Evolutionary conservation across 345 rosid species (phyloP).

Genomic region (Moricandia moricandioides): DNA sequence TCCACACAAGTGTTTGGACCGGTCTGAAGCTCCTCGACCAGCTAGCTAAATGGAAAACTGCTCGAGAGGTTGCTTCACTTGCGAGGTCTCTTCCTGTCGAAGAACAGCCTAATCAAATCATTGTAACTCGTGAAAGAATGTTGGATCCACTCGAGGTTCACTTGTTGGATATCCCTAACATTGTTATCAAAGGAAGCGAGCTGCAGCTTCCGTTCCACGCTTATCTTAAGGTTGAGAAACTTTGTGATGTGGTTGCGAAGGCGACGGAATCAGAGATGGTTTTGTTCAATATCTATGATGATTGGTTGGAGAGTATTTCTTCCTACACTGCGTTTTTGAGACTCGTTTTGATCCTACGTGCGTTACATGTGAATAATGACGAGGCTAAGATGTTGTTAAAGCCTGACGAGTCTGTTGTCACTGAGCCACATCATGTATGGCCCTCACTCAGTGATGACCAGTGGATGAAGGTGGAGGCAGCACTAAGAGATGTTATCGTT

Average conservation of each 20-base stretch:
- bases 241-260: constrained; percentile 78
- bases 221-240: constrained; percentile 88
- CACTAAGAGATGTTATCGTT: constrained; percentile 77
- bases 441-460: constrained; percentile 86
- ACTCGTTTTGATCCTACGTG: constrained; percentile 86
- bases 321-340: constrained; percentile 88
- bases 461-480: constrained; percentile 94
- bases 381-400: constrained; percentile 90
- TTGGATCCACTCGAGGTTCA: constrained; percentile 42
- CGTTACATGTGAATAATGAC: constrained; percentile 83
- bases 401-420: constrained; percentile 51
- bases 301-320: constrained; percentile 43
- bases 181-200: constrained; percentile 89
- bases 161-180: constrained; percentile 70
- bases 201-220: constrained; percentile 92
- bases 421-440: constrained; percentile 77
- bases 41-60: constrained; percentile 80
- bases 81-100: constrained; percentile 85
- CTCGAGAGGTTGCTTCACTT: constrained; percentile 44
- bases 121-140: constrained; percentile 87
- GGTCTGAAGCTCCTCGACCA: constrained; percentile 95
- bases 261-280: constrained; percentile 90
- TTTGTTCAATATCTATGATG: constrained; percentile 72
- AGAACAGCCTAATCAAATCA: constrained; percentile 85
- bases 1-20: constrained; percentile 88